Conservation (phyloP, 2,329 filamentous ascomycete species). For the Aureobasidium melanogenum region DNA sequence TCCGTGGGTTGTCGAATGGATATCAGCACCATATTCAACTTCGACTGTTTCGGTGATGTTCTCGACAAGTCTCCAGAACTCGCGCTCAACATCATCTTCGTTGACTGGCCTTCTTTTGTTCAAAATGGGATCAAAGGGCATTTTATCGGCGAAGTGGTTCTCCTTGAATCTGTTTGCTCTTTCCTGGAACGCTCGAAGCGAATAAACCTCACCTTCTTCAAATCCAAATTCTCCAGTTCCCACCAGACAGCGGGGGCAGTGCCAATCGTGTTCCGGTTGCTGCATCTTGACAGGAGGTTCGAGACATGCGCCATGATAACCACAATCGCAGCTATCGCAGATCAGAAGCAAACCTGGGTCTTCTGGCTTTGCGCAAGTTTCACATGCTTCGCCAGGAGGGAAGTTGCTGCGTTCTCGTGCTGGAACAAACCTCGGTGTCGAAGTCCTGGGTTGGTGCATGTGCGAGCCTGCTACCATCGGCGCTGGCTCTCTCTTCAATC, state of each 20-base stretch:
- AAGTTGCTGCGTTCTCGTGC: constrained; percentile 48
- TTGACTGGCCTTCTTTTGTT: constrained; percentile 75
- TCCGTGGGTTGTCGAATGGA: constrained; percentile 95
- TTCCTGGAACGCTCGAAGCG: constrained; percentile 89
- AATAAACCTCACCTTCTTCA: constrained; percentile 93
- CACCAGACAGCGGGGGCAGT: constrained; percentile 88
- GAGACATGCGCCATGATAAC: constrained; percentile 79
- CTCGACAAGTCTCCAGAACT: constrained; percentile 94
- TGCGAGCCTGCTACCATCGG: constrained; percentile 92
- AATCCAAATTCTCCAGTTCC: constrained; percentile 96
- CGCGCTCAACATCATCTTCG: constrained; percentile 90
- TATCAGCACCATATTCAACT: constrained; percentile 96
- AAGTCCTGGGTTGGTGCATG: constrained; percentile 87
- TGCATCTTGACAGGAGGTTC: constrained; percentile 73
- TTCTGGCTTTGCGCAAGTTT: constrained; percentile 74
- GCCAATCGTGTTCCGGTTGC: constrained; percentile 82
- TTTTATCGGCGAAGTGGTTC: constrained; percentile 82
- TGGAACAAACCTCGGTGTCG: constrained; percentile 55
- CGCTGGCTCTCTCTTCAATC: constrained; percentile 67
- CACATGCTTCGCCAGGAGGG: constrained; percentile 61
- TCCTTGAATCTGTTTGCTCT: constrained; percentile 94
- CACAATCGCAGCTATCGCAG: constrained; percentile 87
- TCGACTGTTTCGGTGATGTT: constrained; percentile 93
- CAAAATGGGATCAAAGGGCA: constrained; percentile 75
- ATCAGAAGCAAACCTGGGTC: constrained; percentile 61